Conservation (phyloP, 2,329 filamentous ascomycete species). For the Curvularia spicifera region DNA sequence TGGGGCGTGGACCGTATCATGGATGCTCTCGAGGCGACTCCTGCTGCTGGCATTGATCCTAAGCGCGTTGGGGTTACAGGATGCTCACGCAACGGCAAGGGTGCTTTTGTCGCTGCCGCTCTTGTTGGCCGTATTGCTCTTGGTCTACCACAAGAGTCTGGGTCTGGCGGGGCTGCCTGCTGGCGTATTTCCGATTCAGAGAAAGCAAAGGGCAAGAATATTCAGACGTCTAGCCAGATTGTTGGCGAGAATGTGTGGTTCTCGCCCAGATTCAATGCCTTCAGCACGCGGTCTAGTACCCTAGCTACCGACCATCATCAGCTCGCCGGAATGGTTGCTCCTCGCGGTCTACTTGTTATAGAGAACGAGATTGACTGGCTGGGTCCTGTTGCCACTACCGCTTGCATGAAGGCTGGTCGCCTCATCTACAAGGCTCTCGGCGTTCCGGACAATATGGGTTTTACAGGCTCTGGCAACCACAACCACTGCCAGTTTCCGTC, state of each 20-base stretch:
- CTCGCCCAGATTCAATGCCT: constrained; percentile 61
- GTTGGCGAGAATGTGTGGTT: constrained; percentile 70
- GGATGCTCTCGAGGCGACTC: constrained; percentile 62
- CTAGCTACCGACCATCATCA: constrained; percentile 66
- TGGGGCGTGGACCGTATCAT: constrained; percentile 68
- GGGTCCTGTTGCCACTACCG: constrained; percentile 62
- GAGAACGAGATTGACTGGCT: constrained; percentile 68
- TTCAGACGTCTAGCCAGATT: constrained; percentile 66
- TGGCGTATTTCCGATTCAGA: constrained; percentile 60
- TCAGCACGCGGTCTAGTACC: constrained; percentile 54
- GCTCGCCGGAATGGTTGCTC: constrained; percentile 63
- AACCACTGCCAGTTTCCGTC: constrained; percentile 64
- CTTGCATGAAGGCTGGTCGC: constrained; percentile 63
- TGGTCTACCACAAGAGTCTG: constrained; percentile 68
- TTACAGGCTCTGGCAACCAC: constrained; percentile 62
- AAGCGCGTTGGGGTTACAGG: constrained; percentile 62
- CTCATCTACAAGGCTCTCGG: constrained; percentile 63
- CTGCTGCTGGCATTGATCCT: constrained; percentile 54
- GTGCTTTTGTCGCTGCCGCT: constrained; percentile 66
- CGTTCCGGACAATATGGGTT: constrained; percentile 63
- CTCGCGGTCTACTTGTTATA: constrained; percentile 61
- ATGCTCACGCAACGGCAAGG: constrained; percentile 70
- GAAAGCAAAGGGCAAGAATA: constrained; percentile 61
- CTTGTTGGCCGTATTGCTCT: constrained; percentile 65
- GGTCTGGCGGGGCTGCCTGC: constrained; percentile 66